A percentile compares a stretch with the other conserved stretches of the same genome.
phyloP scores from a whole-genome alignment of 352 stramenopile species.

The Pythium folliculosum region DNA sequence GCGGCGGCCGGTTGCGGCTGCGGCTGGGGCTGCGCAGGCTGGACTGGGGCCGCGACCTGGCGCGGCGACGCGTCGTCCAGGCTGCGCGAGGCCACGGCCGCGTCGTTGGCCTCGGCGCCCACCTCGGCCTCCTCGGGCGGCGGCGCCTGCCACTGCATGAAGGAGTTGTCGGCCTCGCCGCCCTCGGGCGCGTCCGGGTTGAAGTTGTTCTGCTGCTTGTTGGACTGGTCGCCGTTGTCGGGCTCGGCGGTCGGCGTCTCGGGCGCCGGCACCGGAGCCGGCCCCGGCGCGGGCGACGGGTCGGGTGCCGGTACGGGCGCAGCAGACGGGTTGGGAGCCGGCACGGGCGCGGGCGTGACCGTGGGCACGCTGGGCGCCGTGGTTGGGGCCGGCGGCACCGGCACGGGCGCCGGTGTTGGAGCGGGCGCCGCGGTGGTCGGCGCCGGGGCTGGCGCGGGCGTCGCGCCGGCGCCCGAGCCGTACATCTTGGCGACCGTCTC shows the following conservation, averaged over 20 bases:
- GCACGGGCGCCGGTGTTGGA: slow-evolving; percentile 3
- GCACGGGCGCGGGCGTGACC: slow-evolving; percentile 14
- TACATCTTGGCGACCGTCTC: slow-evolving; percentile 25
- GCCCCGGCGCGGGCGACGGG: not conserved
- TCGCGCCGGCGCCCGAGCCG: slow-evolving; percentile 10
- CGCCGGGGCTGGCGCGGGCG: slow-evolving; percentile 3
- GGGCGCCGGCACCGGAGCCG: slow-evolving; percentile 1
- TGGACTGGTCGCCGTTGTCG: slow-evolving; percentile 6
- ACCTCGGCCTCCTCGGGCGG: not conserved
- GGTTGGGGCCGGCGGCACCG: slow-evolving; percentile 4
- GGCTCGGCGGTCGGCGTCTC: not conserved
- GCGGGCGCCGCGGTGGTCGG: slow-evolving; percentile 6
- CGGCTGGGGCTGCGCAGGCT: slow-evolving; percentile 6
- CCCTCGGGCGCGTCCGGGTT: not conserved
- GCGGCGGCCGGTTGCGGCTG: no score
- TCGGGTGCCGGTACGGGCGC: not conserved
- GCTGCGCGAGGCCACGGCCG: not conserved
- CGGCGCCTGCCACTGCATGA: slow-evolving; percentile 2
- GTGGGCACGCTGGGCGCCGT: not conserved
- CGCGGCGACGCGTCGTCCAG: not conserved
- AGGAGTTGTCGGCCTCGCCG: slow-evolving; percentile 6
- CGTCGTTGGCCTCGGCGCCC: not conserved
- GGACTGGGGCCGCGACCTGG: not conserved
- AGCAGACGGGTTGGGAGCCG: slow-evolving; percentile 1
- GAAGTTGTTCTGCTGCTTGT: slow-evolving; percentile 2